Percentiles rank a stretch among this genome's conserved stretches.
Conservation (phyloP, 352 stramenopile species). For the Globisporangium cystogenes region DNA sequence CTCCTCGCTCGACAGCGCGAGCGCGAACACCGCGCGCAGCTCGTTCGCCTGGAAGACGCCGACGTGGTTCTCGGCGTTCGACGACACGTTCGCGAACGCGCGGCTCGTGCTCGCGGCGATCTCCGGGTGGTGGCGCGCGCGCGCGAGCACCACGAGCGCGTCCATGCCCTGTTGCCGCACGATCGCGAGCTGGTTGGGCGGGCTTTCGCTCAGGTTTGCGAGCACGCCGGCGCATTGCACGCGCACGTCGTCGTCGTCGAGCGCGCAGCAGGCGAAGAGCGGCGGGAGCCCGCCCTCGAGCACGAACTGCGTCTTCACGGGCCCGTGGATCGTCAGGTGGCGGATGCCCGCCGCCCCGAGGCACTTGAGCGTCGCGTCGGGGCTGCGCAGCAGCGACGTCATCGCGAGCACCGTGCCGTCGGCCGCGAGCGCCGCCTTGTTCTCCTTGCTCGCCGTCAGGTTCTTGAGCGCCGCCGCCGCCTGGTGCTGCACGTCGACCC, state of each 20-base stretch:
- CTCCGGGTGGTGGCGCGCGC: slow-evolving; percentile 56
- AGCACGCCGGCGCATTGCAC: slow-evolving; percentile 87
- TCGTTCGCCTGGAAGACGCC: slow-evolving; percentile 82
- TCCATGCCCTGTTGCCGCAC: slow-evolving; percentile 69
- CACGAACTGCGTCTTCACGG: slow-evolving; percentile 66
- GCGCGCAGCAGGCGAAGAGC: slow-evolving; percentile 53
- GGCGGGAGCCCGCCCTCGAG: slow-evolving; percentile 58
- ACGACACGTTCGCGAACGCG: slow-evolving; percentile 88
- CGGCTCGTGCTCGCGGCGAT: slow-evolving; percentile 88
- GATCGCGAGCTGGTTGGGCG: slow-evolving; percentile 86
- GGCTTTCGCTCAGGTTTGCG: slow-evolving; percentile 91
- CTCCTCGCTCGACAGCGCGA: slow-evolving; percentile 74
- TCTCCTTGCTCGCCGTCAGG: slow-evolving; percentile 86
- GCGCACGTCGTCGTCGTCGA: slow-evolving; percentile 76
- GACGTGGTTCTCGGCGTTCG: slow-evolving; percentile 90
- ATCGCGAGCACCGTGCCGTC: slow-evolving; percentile 83
- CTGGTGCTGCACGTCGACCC: slow-evolving; percentile 81
- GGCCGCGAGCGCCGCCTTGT: slow-evolving; percentile 87
- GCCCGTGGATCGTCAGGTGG: slow-evolving; percentile 81
- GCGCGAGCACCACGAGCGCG: slow-evolving; percentile 59
- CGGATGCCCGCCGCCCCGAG: slow-evolving; percentile 86
- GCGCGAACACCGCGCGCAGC: slow-evolving; percentile 68
- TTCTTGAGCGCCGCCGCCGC: slow-evolving; percentile 90
- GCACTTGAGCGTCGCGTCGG: slow-evolving; percentile 75
- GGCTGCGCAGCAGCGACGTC: slow-evolving; percentile 75